Conservation (phyloP, 148 eudicot species). For the Rhododendron mucronatum region DNA sequence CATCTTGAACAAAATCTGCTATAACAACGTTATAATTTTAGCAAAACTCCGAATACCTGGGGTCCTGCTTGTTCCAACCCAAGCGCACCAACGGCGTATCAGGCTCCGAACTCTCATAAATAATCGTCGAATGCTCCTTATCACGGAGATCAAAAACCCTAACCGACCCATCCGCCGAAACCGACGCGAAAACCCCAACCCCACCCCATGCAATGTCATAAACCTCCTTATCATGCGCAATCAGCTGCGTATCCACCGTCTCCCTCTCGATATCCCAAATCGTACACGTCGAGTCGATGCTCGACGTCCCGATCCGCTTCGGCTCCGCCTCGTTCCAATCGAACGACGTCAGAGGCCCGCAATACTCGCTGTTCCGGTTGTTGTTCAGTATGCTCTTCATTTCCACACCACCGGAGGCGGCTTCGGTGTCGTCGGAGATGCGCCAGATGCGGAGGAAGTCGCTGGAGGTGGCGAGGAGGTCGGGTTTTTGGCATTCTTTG, state of each 20-base stretch:
- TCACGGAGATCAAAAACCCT: conserved; percentile 65
- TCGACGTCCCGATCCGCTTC: conserved; percentile 54
- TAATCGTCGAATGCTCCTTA: conserved; percentile 73
- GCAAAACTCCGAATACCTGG: conserved; percentile 25
- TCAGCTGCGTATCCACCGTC: conserved; percentile 63
- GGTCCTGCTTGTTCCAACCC: conserved; percentile 98
- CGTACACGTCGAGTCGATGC: conserved; percentile 68
- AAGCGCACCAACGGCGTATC: conserved; percentile 77
- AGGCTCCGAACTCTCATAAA: conserved; percentile 74
- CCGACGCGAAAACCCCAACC: conserved; percentile 68
- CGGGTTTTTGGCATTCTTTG: conserved; percentile 53
- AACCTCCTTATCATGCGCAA: conserved; percentile 83
- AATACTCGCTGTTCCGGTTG: conserved; percentile 54
- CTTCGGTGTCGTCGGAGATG: conserved; percentile 24
- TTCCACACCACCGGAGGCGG: conserved; percentile 25
- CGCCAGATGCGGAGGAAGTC: conserved; percentile 61
- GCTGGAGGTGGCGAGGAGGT: conserved; percentile 46
- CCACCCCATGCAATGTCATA: conserved; percentile 83
- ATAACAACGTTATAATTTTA: neutral
- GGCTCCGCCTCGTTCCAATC: conserved; percentile 82
- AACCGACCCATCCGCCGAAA: conserved; percentile 70
- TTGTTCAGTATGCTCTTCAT: conserved; percentile 42
- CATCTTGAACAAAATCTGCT: neutral
- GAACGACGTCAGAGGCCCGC: conserved; percentile 60
- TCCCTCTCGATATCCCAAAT: conserved; percentile 73